Evolutionary conservation across 2,329 filamentous ascomycete species (phyloP).

Genomic region (Calonectria pseudoreteaudii): DNA sequence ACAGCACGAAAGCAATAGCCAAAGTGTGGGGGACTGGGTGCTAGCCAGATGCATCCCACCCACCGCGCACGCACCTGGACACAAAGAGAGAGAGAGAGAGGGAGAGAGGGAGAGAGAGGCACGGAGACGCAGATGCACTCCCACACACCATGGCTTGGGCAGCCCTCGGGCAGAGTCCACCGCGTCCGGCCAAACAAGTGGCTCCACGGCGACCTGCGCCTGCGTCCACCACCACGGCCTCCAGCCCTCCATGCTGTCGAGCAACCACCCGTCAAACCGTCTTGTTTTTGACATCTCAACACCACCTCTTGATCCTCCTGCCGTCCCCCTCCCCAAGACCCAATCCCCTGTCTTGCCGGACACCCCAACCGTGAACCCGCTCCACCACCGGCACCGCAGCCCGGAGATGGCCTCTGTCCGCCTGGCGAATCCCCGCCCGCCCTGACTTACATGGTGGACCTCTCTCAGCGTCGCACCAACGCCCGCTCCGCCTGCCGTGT

Average conservation of each 20-base stretch:
- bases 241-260: neutral
- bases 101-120: neutral
- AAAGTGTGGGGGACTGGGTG: slow-evolving; percentile 11
- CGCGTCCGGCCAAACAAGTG: neutral
- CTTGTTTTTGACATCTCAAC: slow-evolving; percentile 10
- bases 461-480: slow-evolving; percentile 21
- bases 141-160: neutral
- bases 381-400: slow-evolving; percentile 15
- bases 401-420: slow-evolving; percentile 11
- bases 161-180: slow-evolving; percentile 13
- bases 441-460: neutral
- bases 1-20: neutral
- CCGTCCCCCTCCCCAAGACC: neutral
- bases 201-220: slow-evolving; percentile 5
- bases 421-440: slow-evolving; percentile 3
- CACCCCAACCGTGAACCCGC: slow-evolving; percentile 16
- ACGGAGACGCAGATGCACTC: neutral
- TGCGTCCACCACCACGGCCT: slow-evolving; percentile 10
- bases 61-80: slow-evolving; percentile 9
- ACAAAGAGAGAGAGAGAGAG: neutral
- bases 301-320: neutral
- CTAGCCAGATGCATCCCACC: slow-evolving; percentile 2
- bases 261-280: neutral
- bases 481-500: slow-evolving; percentile 33
- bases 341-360: slow-evolving; percentile 17